Evolutionary conservation across 352 stramenopile genomes (phyloP).

Genomic region (Thalassiosira sp.): DNA sequence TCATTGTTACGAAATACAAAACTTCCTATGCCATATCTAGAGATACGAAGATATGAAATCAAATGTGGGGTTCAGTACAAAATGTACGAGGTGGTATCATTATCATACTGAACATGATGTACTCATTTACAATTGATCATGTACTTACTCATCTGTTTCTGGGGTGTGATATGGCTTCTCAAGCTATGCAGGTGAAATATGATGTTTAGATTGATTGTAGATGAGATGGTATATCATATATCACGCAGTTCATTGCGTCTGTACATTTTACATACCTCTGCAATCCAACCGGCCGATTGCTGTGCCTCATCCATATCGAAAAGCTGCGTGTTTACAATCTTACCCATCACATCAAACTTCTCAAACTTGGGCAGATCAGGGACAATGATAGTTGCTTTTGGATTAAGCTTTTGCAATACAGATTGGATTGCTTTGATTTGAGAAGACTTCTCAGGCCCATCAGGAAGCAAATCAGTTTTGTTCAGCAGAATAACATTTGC

Average conservation of each 20-base stretch:
- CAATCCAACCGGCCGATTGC: conserved; percentile 86
- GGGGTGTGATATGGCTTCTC: conserved; percentile 56
- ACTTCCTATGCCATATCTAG: conserved; percentile 89
- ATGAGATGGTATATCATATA: not conserved
- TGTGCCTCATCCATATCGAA: conserved; percentile 88
- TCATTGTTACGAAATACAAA: conserved; percentile 85
- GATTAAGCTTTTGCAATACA: conserved; percentile 73
- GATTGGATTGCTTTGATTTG: conserved; percentile 76
- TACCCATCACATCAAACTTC: conserved; percentile 50
- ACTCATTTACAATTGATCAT: no score
- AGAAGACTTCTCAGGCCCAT: not conserved
- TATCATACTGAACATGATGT: no score
- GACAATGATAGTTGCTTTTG: conserved; percentile 84
- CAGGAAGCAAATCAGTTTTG: conserved; percentile 73
- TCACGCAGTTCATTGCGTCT: no score
- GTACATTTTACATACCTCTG: conserved; percentile 17
- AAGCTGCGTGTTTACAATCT: conserved; percentile 86
- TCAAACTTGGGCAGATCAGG: conserved; percentile 78
- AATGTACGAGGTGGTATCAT: no score
- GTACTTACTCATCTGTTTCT: conserved; percentile 90
- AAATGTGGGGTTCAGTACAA: no score
- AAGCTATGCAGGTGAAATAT: not conserved
- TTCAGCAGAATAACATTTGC: conserved; percentile 94
- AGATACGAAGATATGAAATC: no score
- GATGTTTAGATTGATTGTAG: not conserved